A percentile compares a stretch with the other conserved stretches of the same genome.
Conservation (phyloP, 768 basidiomycete genomes). For the Coprinopsis marcescibilis region DNA sequence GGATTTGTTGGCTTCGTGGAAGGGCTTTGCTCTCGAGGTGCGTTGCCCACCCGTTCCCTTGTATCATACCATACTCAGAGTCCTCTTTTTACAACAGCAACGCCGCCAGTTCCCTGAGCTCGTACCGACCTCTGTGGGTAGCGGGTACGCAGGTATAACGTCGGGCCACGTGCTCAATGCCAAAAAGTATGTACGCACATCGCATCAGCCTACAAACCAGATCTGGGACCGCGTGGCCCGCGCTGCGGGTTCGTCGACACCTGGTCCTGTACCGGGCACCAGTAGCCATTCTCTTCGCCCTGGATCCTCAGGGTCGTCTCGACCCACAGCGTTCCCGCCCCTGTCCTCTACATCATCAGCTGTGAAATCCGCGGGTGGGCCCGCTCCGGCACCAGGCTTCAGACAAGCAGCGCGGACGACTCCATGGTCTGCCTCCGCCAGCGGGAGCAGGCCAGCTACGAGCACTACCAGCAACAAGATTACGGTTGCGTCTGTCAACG, state of each 20-base stretch:
- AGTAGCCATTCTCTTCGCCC: no score
- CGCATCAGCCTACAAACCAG: slow-evolving; percentile 53
- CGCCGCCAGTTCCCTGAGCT: slow-evolving; percentile 82
- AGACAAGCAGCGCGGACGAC: slow-evolving; percentile 49
- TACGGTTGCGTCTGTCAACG: not conserved
- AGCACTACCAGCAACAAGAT: slow-evolving; percentile 9
- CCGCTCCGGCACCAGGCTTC: slow-evolving; percentile 26
- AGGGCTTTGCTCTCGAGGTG: slow-evolving; percentile 80
- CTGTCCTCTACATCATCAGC: slow-evolving; percentile 20
- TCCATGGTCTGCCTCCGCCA: slow-evolving; percentile 51
- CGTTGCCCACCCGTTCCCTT: slow-evolving; percentile 6
- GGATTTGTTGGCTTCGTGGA: slow-evolving; percentile 72
- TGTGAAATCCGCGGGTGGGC: slow-evolving; percentile 6
- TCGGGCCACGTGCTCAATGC: slow-evolving; percentile 81
- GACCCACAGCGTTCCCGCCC: slow-evolving; percentile 35
- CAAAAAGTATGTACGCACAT: slow-evolving; percentile 61
- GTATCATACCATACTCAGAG: not conserved
- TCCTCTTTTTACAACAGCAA: slow-evolving; percentile 47
- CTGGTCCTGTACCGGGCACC: no score
- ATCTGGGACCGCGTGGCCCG: slow-evolving; percentile 86
- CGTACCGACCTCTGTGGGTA: slow-evolving; percentile 47
- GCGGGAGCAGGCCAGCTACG: slow-evolving; percentile 17
- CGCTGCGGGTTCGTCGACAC: slow-evolving; percentile 61
- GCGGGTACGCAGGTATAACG: slow-evolving; percentile 73
- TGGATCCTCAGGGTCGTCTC: no score